Base-by-base conservation (phyloP, 805 yeast species). In the Teunomyces tritomae region DNA sequence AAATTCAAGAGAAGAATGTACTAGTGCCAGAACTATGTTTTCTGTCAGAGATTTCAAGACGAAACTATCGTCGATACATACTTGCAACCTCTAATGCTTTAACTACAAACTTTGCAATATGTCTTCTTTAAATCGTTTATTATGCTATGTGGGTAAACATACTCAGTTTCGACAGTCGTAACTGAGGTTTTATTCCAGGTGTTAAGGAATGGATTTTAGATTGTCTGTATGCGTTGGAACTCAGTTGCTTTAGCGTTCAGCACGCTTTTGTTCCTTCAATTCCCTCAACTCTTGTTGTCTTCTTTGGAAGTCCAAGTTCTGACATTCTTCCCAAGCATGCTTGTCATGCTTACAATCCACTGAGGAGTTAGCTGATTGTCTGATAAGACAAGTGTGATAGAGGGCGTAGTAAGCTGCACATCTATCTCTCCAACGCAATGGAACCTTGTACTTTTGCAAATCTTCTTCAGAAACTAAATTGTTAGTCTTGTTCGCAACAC, bases 291-390 rank as follows among this genome's bases (percentile, higher is more conserved):
- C 91, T 62, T 82, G 75, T 49, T 85, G 87, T 68, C 96, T 80
- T 72, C 94, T 80, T 64, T 83, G 78, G 72, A 85, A 87, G 63
- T 89, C 96, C 65, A 83, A 67, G 64, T 85, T 85, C 68, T 88
- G 87, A 66, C 96, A 88, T 63, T 86, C 86, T 66, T 88, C 96
- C 76, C 90, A 89, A 36, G 76, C 83, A 57, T 89, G 95, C 64
- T 89, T 82, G 70, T 85, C 89, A 54, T 85, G 85, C 49, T 78
- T 74, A 58, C 96, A 88, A 57, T 80, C 82, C 39, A 72, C 71
- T 4, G 73, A 64, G 2, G 68, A 60, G 58, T 70, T 71, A 49
- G 75, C 76, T 11, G 70, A 62, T 53, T 71, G 74, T 60, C 77
- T 71, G 30, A 67, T 63, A 44, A 71, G 71, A 61, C 77, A 73